Evolutionary conservation across 176 grass and related monocot species (phyloP), one percentile per base, ranked within the genome.

Genomic region (Avena insularis): DNA sequence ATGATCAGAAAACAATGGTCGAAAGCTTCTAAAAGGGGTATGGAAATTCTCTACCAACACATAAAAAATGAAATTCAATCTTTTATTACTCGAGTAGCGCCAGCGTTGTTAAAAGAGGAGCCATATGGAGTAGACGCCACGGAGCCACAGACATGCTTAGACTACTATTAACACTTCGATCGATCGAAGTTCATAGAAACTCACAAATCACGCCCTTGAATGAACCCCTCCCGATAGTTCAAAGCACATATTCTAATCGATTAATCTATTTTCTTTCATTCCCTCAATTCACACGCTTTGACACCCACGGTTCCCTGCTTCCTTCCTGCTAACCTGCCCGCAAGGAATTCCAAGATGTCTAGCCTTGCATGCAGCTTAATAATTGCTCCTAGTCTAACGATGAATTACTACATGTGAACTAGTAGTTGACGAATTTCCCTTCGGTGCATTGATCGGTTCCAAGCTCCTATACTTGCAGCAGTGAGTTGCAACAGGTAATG

Each of bases 311-410:
- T 58, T 64, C 55, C 87, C 43, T 84, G 58, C 47, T 67, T 31
- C 65, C 55, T 20, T 19, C 16, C 6, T 57, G 54, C 16, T 57
- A 57, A 46, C 78, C 75, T 63, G 56, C 59, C 83, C 75, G 78
- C 60, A 86, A 86, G 70, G 69, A 86, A 77, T 69, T 38, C 49
- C 78, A 67, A 67, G 35, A 67, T n/a, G 13, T 6, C 13, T n/a
- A 70, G 61, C 71, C 82, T 90, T 19, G 45, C 71, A 82, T 71
- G 88, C 62, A 82, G 40, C 49, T 77, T 43, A 43, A 19, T 43
- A 43, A 19, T 57, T 57, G 29, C 69, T 20, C 48, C 40, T 71
- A 23, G 19, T 35, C 71, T 17, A 83, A 56, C 53, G 12, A 57
- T 57, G 19, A 69, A 16, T 43, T 50, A 50, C 29, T 72, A 38